Evolutionary conservation across 176 grass and related monocot genomes (phyloP).

Genomic region (Oryza punctata): DNA sequence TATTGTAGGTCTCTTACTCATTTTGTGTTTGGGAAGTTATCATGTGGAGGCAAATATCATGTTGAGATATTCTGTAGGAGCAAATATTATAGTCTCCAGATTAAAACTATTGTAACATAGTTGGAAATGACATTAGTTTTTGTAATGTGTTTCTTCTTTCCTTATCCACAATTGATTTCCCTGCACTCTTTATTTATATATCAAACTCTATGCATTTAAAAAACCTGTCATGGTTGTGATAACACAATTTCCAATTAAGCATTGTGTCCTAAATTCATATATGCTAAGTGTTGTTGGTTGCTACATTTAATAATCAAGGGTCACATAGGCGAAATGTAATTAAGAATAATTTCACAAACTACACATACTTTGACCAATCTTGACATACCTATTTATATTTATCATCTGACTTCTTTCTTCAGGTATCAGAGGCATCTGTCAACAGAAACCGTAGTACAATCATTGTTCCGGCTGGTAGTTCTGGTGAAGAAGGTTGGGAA

Average conservation of each 20-base stretch:
- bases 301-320: neutral
- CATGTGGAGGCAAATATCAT: constrained; percentile 1
- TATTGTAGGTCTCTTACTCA: neutral
- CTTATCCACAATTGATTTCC: neutral
- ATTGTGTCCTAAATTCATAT: neutral
- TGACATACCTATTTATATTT: neutral
- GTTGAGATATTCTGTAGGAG: neutral
- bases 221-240: neutral
- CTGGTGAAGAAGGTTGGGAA: constrained; percentile 98
- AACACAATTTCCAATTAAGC: neutral
- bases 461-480: constrained; percentile 90
- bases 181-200: neutral
- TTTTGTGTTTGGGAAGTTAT: neutral
- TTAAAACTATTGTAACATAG: neutral
- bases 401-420: constrained; percentile 21
- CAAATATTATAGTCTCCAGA: neutral
- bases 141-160: neutral
- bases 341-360: no score
- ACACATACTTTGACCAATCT: no score
- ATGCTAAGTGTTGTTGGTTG: neutral
- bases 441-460: constrained; percentile 98
- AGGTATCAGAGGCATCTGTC: constrained; percentile 95
- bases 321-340: neutral
- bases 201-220: neutral
- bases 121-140: neutral